Evolutionary conservation across 2,329 filamentous ascomycete species (phyloP), one percentile per base, ranked within the genome.

Genomic region (Sporothrix phasma): DNA sequence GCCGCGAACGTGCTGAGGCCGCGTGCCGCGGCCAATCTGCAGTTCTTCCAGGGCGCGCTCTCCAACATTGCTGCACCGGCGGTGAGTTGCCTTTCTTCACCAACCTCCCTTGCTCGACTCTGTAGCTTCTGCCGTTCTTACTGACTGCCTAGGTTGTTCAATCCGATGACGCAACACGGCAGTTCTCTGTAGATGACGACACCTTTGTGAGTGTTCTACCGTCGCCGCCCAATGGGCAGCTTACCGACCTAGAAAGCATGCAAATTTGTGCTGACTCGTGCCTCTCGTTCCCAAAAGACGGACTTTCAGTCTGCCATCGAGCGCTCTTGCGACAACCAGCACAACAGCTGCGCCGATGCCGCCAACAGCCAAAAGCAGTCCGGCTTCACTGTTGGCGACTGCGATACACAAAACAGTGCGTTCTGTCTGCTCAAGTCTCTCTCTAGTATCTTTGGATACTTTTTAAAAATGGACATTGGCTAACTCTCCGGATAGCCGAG

Each of bases 301-400:
- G 75, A 79, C 69, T 81, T 77, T 68, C 37, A 69, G 26, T 72
- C 74, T 10, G 80, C 80, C 0, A 74, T 75, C 5, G 73, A 75
- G 62, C 73, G 78, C 24, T 74, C 77, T 1, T 82, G 80, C 71
- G 78, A 80, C 68, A 77, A 78, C 68, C 80, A 82, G 70, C 76
- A 79, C 70, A 81, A 82, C 67, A 70, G 69, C 19, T 82, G 80
- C 65, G 75, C 76, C n/a, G 66, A 76, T 26, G 60, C 71, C 22
- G 77, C 77, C 39, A 81, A 81, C 67, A 72, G 70, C 47, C 69
- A 70, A 67, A 69, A 59, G 63, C 71, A 58, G 31, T 65, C 60
- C 8, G 45, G 51, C 26, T 76, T 80, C 62, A 66, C 68, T 6
- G 79, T 81, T 1, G 65, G 70, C 37, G 76, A 80, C 31, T 82